Evolutionary conservation across 306 rosid species (phyloP), one percentile per base, ranked within the genome.

Genomic region (Fagus sylvatica): DNA sequence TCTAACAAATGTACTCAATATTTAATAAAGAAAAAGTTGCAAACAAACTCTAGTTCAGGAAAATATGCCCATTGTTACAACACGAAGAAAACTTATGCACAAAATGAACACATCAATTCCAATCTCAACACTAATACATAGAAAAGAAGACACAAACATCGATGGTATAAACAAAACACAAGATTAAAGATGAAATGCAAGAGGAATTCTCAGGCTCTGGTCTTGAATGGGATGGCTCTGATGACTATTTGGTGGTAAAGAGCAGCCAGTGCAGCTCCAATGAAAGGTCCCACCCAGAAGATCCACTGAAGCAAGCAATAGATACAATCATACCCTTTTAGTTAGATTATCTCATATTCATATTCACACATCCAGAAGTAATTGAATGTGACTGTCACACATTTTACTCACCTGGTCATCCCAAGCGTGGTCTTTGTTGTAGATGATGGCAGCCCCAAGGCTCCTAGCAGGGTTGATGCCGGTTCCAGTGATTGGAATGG

Each of bases 181-280:
- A 65, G 48, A 39, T n/a, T 17, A 7, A 3, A 33, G 56, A 30
- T 13, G 61, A 42, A 19, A 36, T n/a, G n/a, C 0, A 42, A 6
- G 22, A 48, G 6, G 2, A 15, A 7, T 19, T 60, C 30, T 76
- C 79, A 84, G 64, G 80, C 79, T 19, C 79, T 80, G 75, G 69
- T 55, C 62, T 81, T 85, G 79, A 85, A 85, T 48, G 88, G 88
- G 22, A 85, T 81, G 56, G 88, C 88, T 71, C 88, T 75, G 76
- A 85, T 81, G 41, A 85, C 85, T 28, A 81, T 78, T 84, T 80
- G 85, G 74, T 88, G 89, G 81, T 88, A 88, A 40, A 85, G 57
- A 13, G 91, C 91, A 37, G 91, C 91, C 28, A 88, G 86, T 48
- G 89, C 89, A 71, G 91, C 89, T 78, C 89, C 91, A 5, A 83